These are phyloP conservation scores for Lipomyces yamadae DNA, from an alignment of 805 yeast genomes.

Conservation along the genomic window DNA sequence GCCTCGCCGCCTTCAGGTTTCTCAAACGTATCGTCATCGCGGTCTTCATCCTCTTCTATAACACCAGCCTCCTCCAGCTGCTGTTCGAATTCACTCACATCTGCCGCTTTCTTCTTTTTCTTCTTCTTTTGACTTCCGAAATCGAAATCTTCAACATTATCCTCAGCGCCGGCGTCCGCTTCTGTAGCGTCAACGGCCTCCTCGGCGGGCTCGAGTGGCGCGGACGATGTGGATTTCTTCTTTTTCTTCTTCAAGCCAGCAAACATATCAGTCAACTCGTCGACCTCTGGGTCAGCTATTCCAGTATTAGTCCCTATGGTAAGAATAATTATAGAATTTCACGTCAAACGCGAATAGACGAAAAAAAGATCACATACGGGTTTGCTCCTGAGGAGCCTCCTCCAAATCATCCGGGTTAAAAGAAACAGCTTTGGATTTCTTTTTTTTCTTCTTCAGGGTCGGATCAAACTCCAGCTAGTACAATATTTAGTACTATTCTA, in stretches of 20 bases:
- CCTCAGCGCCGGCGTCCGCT: slow-evolving; percentile 34
- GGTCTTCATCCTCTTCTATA: slow-evolving; percentile 50
- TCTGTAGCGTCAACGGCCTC: slow-evolving; percentile 39
- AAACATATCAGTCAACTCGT: slow-evolving; percentile 64
- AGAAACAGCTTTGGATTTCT: slow-evolving; percentile 41
- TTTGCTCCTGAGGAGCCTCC: slow-evolving; percentile 20
- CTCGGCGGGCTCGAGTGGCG: slow-evolving; percentile 43
- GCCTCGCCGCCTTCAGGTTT: slow-evolving; percentile 41
- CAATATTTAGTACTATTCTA: background rate
- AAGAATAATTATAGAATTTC: background rate
- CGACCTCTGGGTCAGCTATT: slow-evolving; percentile 41
- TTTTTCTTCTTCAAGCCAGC: slow-evolving; percentile 85
- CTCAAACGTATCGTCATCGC: slow-evolving; percentile 40
- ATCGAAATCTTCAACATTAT: slow-evolving; percentile 42
- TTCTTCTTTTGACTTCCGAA: slow-evolving; percentile 77
- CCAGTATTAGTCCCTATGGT: background rate
- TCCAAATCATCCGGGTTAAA: slow-evolving; percentile 28
- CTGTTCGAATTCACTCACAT: slow-evolving; percentile 81
- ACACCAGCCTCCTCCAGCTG: slow-evolving; percentile 90
- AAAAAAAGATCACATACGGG: slow-evolving; percentile 15
- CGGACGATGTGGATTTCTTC: slow-evolving; percentile 61
- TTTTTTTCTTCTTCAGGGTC: slow-evolving; percentile 46
- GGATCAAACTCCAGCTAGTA: slow-evolving; percentile 38
- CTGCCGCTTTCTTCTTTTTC: slow-evolving; percentile 64
- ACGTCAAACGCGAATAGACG: background rate